Conservation (phyloP, 1,284 basidiomycete species). For the Ustilago cynodontis region DNA sequence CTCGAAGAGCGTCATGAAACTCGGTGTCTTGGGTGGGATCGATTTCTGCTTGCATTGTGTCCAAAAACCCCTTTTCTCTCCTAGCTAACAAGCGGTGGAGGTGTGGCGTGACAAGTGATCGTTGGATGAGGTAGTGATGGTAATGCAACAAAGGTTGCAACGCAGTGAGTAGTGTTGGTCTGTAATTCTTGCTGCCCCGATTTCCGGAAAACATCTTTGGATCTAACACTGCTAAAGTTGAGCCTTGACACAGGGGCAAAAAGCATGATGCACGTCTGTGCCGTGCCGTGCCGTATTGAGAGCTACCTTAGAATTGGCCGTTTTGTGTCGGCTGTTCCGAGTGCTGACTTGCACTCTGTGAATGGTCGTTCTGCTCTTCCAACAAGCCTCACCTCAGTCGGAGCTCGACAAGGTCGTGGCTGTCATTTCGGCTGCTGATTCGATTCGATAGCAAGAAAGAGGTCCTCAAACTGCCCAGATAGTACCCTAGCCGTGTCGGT, state of each 20-base stretch:
- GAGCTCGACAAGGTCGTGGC: not conserved
- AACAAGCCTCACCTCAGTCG: no score
- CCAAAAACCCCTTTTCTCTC: not conserved
- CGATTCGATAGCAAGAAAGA: no score
- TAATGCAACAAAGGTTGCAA: not conserved
- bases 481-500: no score
- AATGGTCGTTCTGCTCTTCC: no score
- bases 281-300: not conserved
- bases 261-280: no score
- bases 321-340: no score
- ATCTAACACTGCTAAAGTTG: not conserved
- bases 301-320: constrained; percentile 3
- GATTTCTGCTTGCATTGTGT: constrained; percentile 56
- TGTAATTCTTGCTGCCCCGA: constrained; percentile 21
- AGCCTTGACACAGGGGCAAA: not conserved
- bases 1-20: constrained; percentile 67
- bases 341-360: no score
- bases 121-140: not conserved
- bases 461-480: no score
- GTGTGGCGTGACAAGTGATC: not conserved
- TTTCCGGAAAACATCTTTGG: not conserved
- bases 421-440: no score
- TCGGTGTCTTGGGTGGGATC: constrained; percentile 65
- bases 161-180: not conserved
- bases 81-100: not conserved